A percentile compares a stretch with the other conserved stretches of the same genome.
Conservation (phyloP, 1,139 yeast species). For the Taphrina flavorubra region DNA sequence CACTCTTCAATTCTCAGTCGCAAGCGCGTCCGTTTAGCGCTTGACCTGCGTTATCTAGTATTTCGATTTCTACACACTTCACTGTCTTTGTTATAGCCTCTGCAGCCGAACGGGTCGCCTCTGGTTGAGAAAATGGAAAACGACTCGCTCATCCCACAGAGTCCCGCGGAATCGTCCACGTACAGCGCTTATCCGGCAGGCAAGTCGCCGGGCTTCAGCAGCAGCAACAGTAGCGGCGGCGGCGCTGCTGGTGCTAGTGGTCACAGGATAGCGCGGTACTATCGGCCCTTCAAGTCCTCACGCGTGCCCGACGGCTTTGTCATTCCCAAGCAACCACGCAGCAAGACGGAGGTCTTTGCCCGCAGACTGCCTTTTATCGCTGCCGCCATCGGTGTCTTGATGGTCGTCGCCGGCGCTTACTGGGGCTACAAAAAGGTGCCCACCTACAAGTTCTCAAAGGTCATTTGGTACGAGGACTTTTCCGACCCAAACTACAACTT, state of each 20-base stretch:
- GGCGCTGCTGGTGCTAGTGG: neutral
- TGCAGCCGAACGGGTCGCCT: too few species aligned
- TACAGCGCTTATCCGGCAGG: neutral
- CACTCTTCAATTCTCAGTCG: too few species aligned
- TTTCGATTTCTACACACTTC: too few species aligned
- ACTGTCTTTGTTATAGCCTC: too few species aligned
- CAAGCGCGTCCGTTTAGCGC: too few species aligned
- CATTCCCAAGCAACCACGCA: conserved; percentile 1
- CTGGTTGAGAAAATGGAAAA: conserved; percentile 2
- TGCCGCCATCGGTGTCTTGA: conserved; percentile 23
- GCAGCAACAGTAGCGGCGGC: too few species aligned
- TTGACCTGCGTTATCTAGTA: too few species aligned
- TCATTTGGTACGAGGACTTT: conserved; percentile 42
- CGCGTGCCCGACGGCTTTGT: conserved; percentile 21
- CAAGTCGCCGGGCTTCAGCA: neutral
- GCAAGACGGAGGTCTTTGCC: conserved; percentile 31
- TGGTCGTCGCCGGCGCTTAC: conserved; percentile 43
- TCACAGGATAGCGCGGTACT: conserved; percentile 5
- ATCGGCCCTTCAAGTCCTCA: conserved; percentile 17
- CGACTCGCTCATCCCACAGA: neutral
- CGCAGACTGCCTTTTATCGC: conserved; percentile 30
- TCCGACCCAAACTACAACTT: conserved; percentile 20
- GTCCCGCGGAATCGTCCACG: conserved; percentile 2
- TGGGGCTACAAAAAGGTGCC: conserved; percentile 43
- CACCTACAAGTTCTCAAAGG: conserved; percentile 43